These are phyloP conservation scores for Penicillium olsonii DNA, from an alignment of 2,329 filamentous ascomycete species.

Conservation along the genomic window DNA sequence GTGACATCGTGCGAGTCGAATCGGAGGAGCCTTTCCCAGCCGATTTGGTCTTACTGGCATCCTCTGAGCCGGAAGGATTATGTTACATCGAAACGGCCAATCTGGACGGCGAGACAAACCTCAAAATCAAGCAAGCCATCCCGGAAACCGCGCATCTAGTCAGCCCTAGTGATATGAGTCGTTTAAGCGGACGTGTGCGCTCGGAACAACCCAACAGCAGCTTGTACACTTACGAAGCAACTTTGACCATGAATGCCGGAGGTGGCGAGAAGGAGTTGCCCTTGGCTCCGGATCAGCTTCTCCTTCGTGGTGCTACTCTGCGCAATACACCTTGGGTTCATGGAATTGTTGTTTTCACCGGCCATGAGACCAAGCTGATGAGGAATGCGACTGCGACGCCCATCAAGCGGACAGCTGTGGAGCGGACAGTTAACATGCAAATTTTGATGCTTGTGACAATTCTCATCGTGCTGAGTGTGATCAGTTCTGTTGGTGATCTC, in stretches of 20 bases:
- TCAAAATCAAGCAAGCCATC: constrained; percentile 97
- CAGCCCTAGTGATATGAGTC: constrained; percentile 79
- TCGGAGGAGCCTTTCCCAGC: constrained; percentile 95
- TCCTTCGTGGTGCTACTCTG: constrained; percentile 88
- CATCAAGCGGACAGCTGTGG: constrained; percentile 96
- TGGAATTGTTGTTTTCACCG: constrained; percentile 93
- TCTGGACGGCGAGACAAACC: constrained; percentile 93
- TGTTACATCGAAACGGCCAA: constrained; percentile 99
- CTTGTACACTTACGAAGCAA: constrained; percentile 96
- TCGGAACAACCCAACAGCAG: constrained; percentile 99
- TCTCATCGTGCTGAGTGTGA: constrained; percentile 77
- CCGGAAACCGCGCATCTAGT: constrained; percentile 89
- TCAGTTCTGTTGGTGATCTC: constrained; percentile 89
- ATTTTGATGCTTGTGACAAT: constrained; percentile 88
- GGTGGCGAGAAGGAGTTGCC: constrained; percentile 92
- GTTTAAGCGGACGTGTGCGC: constrained; percentile 80
- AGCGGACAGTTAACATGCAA: constrained; percentile 88
- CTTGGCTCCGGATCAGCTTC: constrained; percentile 85
- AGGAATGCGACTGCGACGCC: constrained; percentile 95
- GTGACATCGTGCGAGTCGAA: constrained; percentile 88
- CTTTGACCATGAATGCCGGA: constrained; percentile 83
- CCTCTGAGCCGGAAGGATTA: constrained; percentile 93
- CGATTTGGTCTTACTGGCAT: constrained; percentile 87
- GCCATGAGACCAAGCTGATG: constrained; percentile 98
- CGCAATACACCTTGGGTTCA: constrained; percentile 98